Base-by-base conservation (phyloP, 2,329 filamentous ascomycete genomes). In the Penicillium sp. region DNA sequence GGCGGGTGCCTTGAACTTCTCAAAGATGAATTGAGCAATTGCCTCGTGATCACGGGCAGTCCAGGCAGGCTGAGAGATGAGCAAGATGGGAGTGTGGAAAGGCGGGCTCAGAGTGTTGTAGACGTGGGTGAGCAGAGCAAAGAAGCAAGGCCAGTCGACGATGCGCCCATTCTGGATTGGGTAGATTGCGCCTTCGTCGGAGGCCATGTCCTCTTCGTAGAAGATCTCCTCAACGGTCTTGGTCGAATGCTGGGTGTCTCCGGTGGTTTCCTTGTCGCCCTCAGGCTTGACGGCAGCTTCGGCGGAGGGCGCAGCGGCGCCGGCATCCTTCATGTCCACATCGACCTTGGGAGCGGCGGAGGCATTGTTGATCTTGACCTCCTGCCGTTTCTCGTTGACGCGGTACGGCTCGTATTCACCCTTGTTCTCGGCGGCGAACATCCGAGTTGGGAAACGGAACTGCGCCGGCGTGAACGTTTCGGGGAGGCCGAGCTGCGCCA, bases 1-100 rank as follows among this genome's bases (percentile, higher is more conserved):
- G 0, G 91, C 92, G 0, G 94, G 94, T 0, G 91, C 94, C 77
- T 93, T 94, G 70, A 96, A 96, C 76, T 94, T 95, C 75, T 99
- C 94, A 68, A 99, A 99, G 61, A 97, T 86, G 79, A 96, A 99
- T 59, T 94, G 91, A 13, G 92, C 90, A 62, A 99, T 87, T 38
- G 84, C 84, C 75, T 97, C 93, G 70, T 88, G 88, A 73, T 97
- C 92, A 58, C 89, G 87, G 8, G 89, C 86, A 4, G 91, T 92
- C 93, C 94, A 99, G 63, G 87, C 88, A 4, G 94, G 92, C 64
- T 96, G 90, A 7, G 89, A 85, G 74, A 97, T 89, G 59, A 99
- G 85, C 72, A 97, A 83, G 61, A 99, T 91, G 2, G 94, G 92
- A 0, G 93, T 97, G 77, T 97, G 94, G 71, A 96, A 94, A 3